These are phyloP conservation scores for Solanum megistacrolobum DNA, from an alignment of 257 asterid genomes.

Conservation along the genomic window DNA sequence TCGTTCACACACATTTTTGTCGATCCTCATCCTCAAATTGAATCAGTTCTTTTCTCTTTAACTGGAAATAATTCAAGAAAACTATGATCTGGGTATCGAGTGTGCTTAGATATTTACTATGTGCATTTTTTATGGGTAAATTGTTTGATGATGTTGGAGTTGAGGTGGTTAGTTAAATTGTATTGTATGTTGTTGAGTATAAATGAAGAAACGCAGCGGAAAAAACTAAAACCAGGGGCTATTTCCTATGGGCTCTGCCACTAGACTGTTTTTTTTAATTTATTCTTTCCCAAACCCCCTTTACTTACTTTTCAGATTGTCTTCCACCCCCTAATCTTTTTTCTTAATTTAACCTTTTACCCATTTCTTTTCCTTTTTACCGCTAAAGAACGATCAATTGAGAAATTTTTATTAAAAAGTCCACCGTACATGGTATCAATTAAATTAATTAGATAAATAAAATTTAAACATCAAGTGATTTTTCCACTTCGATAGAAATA, in stretches of 20 bases:
- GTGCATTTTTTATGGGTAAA: background rate
- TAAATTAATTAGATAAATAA: background rate
- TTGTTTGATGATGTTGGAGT: background rate
- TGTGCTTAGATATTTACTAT: background rate
- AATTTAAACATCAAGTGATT: background rate
- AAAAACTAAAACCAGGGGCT: constrained; percentile 3
- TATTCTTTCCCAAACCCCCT: background rate
- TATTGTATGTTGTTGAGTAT: background rate
- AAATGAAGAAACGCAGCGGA: background rate
- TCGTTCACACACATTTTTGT: background rate
- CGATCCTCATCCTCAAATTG: background rate
- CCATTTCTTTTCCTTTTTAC: background rate
- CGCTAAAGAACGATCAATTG: background rate
- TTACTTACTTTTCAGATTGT: background rate
- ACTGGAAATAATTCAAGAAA: background rate
- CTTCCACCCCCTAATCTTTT: background rate
- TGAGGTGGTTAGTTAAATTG: background rate
- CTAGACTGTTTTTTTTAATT: background rate
- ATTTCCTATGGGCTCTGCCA: constrained; percentile 3
- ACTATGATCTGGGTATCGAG: background rate
- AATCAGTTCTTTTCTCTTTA: background rate
- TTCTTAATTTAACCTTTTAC: background rate
- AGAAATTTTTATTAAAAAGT: background rate
- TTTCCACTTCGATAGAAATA: background rate
- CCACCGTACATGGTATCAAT: background rate